These are phyloP conservation scores for Nicotiana knightiana DNA, from an alignment of 257 asterid species.

Conservation along the genomic window DNA sequence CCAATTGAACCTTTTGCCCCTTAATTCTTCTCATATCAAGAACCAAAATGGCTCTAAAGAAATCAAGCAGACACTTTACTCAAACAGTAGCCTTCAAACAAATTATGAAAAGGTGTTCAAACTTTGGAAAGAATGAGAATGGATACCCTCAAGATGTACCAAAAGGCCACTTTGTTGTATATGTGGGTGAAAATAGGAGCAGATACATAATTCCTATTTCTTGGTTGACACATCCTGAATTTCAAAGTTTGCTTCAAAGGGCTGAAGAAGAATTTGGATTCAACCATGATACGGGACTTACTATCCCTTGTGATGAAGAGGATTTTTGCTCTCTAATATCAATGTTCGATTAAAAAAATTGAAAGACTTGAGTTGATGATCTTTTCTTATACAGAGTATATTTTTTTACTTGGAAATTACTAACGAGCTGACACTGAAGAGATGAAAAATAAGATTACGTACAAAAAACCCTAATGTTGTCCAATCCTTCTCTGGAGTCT, in stretches of 20 bases:
- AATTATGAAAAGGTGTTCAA: conserved; percentile 7
- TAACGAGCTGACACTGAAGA: no score
- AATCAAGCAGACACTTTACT: neutral
- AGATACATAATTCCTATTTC: neutral
- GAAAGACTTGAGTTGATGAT: neutral
- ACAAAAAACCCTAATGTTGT: no score
- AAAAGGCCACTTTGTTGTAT: neutral
- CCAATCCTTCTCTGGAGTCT: neutral
- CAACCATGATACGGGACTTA: conserved; percentile 1
- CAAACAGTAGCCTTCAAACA: conserved; percentile 4
- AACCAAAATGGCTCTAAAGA: conserved; percentile 5
- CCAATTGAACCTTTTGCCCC: no score
- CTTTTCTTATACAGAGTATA: no score
- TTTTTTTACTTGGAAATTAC: neutral
- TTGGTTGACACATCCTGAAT: neutral
- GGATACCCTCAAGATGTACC: conserved; percentile 4
- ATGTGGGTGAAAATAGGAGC: no score
- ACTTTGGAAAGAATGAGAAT: conserved; percentile 8
- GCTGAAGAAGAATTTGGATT: no score
- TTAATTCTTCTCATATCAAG: neutral
- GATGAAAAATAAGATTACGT: neutral
- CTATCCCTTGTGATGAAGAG: conserved; percentile 11
- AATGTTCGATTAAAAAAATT: neutral
- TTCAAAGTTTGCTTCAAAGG: neutral
- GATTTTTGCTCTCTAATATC: neutral